These are phyloP conservation scores for Umbelopsis ramanniana DNA, from an alignment of 192 early-diverging fungal genomes.

Conservation along the genomic window DNA sequence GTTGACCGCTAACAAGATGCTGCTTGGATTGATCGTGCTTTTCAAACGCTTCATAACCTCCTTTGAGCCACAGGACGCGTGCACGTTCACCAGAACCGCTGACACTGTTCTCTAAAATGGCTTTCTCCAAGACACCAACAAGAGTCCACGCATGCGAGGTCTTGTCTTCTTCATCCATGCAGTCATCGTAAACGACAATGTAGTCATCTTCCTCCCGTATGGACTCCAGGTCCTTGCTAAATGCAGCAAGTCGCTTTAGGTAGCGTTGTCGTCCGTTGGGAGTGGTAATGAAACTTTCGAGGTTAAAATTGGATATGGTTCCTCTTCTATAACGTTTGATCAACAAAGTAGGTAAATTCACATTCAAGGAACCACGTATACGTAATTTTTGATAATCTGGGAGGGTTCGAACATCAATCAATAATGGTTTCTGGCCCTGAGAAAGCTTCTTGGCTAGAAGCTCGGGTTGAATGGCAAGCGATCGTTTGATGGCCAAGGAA, in stretches of 20 bases:
- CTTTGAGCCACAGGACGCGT: constrained; percentile 49
- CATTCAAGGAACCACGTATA: constrained; percentile 52
- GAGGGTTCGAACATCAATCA: constrained; percentile 52
- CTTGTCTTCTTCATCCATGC: constrained; percentile 45
- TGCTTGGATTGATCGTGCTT: constrained; percentile 21
- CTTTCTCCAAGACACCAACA: constrained; percentile 49
- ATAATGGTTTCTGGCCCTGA: constrained; percentile 23
- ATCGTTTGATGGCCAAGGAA: constrained; percentile 17
- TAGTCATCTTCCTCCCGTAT: constrained; percentile 15
- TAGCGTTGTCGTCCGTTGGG: constrained; percentile 52
- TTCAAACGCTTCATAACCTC: constrained; percentile 55
- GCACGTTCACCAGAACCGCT: constrained; percentile 17
- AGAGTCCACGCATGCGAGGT: constrained; percentile 56
- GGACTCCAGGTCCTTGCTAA: neutral
- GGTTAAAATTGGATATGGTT: constrained; percentile 51
- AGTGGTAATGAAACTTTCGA: constrained; percentile 61
- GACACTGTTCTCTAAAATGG: constrained; percentile 18
- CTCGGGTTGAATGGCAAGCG: neutral
- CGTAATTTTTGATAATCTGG: constrained; percentile 47
- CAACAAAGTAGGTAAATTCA: constrained; percentile 58
- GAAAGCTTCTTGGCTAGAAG: neutral
- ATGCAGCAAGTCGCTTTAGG: constrained; percentile 10
- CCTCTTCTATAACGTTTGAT: constrained; percentile 61
- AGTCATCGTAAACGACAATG: constrained; percentile 54
- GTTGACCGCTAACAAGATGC: constrained; percentile 15